Conservation (phyloP, 192 early-diverging fungal genomes). For the Bifiguratus adelaidae region DNA sequence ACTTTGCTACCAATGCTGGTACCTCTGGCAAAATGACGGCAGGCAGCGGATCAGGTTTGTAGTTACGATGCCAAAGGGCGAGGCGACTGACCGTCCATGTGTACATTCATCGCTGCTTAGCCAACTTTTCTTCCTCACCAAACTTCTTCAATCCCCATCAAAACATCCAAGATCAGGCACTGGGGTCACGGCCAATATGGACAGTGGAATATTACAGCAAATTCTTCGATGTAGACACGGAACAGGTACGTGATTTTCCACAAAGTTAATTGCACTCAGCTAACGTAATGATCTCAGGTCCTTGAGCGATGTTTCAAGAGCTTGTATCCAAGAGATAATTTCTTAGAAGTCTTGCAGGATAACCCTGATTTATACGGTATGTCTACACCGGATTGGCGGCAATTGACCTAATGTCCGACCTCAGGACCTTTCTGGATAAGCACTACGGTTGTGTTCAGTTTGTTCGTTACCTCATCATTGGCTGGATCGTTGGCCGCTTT, state of each 20-base stretch:
- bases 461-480: conserved; percentile 89
- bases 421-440: conserved; percentile 95
- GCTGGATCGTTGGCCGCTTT: conserved; percentile 73
- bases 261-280: not conserved
- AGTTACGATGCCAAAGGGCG: not conserved
- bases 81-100: not conserved
- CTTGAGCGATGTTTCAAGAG: conserved; percentile 58
- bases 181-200: conserved; percentile 57
- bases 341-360: conserved; percentile 57
- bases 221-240: conserved; percentile 91
- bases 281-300: conserved; percentile 32
- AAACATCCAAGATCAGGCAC: conserved; percentile 3
- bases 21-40: conserved; percentile 9
- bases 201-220: conserved; percentile 79
- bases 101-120: not conserved
- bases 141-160: conserved; percentile 22
- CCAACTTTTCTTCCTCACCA: not conserved
- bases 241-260: conserved; percentile 39
- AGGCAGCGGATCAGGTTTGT: conserved; percentile 2
- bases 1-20: conserved; percentile 3
- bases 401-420: not conserved
- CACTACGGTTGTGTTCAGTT: conserved; percentile 90
- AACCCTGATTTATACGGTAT: conserved; percentile 94
- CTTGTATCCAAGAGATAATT: conserved; percentile 64
- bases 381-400: not conserved